Evolutionary conservation across 1,284 basidiomycete species (phyloP).

Genomic region (Puccinia hordei): DNA sequence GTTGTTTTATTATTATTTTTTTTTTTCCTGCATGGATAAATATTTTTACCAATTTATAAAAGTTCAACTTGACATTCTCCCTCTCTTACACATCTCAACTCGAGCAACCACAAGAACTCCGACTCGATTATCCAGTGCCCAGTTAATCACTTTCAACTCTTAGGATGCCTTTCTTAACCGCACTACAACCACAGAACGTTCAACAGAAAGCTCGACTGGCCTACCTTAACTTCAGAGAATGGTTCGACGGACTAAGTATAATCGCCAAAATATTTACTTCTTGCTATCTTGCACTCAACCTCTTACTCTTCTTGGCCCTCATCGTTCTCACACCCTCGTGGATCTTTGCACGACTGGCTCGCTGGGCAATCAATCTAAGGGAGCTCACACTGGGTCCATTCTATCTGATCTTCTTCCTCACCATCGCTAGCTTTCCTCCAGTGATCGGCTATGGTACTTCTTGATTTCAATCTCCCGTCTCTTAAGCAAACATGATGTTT

Average conservation of each 20-base stretch:
- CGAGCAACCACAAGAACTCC: no score
- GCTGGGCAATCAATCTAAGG: conserved; percentile 36
- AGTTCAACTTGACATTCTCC: no score
- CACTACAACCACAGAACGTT: conserved; percentile 5
- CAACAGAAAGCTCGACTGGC: conserved; percentile 5
- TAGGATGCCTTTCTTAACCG: not conserved
- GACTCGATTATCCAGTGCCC: not conserved
- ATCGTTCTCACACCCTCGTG: conserved; percentile 44
- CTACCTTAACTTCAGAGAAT: conserved; percentile 33
- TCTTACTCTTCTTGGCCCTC: conserved; percentile 27
- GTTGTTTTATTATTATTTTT: no score
- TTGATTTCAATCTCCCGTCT: not conserved
- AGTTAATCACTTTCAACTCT: not conserved
- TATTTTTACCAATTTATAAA: no score
- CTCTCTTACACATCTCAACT: no score
- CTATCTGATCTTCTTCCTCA: conserved; percentile 37
- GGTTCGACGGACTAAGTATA: conserved; percentile 32
- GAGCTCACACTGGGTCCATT: conserved; percentile 28
- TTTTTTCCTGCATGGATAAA: no score
- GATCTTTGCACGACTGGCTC: conserved; percentile 35
- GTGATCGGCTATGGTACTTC: conserved; percentile 47
- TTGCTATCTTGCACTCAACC: conserved; percentile 28
- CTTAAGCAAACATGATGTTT: not conserved
- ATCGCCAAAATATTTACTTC: conserved; percentile 11
- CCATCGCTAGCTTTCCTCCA: conserved; percentile 46